Evolutionary conservation across 2,329 filamentous ascomycete species (phyloP).

Genomic region (Ciborinia camelliae): DNA sequence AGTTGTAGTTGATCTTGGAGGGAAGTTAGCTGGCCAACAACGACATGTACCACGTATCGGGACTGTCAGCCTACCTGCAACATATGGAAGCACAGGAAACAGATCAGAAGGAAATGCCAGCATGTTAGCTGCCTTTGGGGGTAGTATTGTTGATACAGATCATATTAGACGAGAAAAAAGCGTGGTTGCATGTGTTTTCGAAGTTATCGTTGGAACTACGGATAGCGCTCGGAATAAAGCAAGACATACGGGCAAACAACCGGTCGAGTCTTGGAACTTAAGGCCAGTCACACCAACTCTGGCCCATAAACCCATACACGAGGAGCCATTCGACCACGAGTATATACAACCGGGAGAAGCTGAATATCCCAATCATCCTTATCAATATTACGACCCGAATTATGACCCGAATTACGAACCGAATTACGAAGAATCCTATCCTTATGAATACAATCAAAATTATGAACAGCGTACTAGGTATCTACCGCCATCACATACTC

Average conservation of each 20-base stretch:
- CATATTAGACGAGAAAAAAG: conserved; percentile 83
- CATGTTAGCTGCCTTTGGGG: conserved; percentile 53
- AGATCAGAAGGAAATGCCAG: conserved; percentile 40
- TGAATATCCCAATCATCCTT: conserved; percentile 35
- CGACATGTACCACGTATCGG: conserved; percentile 36
- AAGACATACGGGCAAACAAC: conserved; percentile 29
- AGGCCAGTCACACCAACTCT: conserved; percentile 21
- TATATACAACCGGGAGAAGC: conserved; percentile 16
- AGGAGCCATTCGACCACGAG: conserved; percentile 24
- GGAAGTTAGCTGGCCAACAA: conserved; percentile 71
- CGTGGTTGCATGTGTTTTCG: conserved; percentile 82
- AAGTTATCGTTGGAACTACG: conserved; percentile 80
- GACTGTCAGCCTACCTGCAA: conserved; percentile 30
- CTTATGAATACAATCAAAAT: conserved; percentile 33
- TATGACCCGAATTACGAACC: conserved; percentile 37
- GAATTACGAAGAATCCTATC: conserved; percentile 32
- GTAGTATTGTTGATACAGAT: conserved; percentile 82
- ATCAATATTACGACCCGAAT: conserved; percentile 36
- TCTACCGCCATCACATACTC: conserved; percentile 38
- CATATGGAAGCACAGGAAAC: conserved; percentile 24
- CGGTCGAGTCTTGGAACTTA: conserved; percentile 26
- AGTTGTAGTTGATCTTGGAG: conserved; percentile 87
- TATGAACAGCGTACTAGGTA: conserved; percentile 34
- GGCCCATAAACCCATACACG: conserved; percentile 28
- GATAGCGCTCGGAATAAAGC: conserved; percentile 55